A percentile compares a stretch with the other conserved stretches of the same genome.
These are phyloP conservation scores for Scytalidium sp. DNA, from an alignment of 2,329 filamentous ascomycete species.

Conservation along the genomic window DNA sequence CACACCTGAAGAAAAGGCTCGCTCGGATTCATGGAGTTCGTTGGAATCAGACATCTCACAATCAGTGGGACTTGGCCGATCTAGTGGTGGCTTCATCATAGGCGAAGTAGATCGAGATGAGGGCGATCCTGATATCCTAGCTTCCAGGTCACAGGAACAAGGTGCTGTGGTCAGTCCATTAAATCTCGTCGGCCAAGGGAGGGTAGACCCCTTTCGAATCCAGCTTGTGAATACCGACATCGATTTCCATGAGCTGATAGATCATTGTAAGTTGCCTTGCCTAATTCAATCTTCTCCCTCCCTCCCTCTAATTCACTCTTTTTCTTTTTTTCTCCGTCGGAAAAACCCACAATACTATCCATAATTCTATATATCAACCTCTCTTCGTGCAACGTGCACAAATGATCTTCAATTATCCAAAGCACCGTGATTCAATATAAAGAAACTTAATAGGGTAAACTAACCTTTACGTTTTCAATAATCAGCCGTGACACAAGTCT, in stretches of 20 bases:
- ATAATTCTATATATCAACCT: too few species aligned
- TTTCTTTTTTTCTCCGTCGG: too few species aligned
- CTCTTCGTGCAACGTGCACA: too few species aligned
- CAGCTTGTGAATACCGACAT: not conserved
- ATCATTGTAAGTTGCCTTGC: constrained; percentile 7
- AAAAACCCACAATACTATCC: too few species aligned
- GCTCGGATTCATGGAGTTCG: not conserved
- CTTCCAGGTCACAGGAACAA: too few species aligned
- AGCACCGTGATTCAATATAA: too few species aligned
- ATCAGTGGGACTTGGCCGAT: not conserved
- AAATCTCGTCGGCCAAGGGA: not conserved
- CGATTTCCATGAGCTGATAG: constrained; percentile 6
- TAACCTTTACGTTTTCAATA: not conserved
- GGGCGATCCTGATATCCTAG: too few species aligned
- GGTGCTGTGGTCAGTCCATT: too few species aligned
- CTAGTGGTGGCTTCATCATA: not conserved
- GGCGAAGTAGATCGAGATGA: not conserved
- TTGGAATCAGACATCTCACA: not conserved
- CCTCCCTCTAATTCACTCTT: not conserved
- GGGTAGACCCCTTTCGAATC: constrained; percentile 1
- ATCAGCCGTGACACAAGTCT: constrained; percentile 4
- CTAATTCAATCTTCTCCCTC: not conserved
- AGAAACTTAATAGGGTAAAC: too few species aligned
- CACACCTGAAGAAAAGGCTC: not conserved
- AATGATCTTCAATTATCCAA: too few species aligned